A percentile compares a stretch with the other conserved stretches of the same genome.
These are phyloP conservation scores for Candida germanica DNA, from an alignment of 805 yeast species.

Conservation along the genomic window DNA sequence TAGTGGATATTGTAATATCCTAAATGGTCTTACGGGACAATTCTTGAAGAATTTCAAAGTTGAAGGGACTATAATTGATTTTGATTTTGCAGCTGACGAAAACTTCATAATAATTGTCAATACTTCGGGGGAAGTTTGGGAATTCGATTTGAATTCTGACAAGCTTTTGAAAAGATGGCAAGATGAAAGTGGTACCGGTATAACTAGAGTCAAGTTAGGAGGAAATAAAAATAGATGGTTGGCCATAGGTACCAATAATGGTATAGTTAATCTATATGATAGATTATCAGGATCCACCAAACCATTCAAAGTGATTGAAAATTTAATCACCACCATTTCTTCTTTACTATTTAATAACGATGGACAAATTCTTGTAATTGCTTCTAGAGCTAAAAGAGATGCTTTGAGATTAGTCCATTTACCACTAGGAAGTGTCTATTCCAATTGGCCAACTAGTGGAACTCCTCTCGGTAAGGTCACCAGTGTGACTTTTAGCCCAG, in stretches of 20 bases:
- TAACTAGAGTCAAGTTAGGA: conserved; percentile 73
- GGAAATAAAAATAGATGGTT: conserved; percentile 71
- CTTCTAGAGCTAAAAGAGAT: conserved; percentile 82
- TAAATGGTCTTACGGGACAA: conserved; percentile 77
- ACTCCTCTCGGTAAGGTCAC: conserved; percentile 97
- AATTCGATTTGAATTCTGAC: conserved; percentile 48
- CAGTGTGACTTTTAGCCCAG: conserved; percentile 71
- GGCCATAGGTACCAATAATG: conserved; percentile 86
- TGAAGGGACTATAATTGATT: conserved; percentile 83
- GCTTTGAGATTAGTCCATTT: conserved; percentile 83
- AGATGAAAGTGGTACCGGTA: conserved; percentile 82
- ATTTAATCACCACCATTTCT: conserved; percentile 78
- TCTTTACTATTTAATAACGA: conserved; percentile 73
- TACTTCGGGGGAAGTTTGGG: conserved; percentile 86
- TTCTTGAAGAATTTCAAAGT: conserved; percentile 85
- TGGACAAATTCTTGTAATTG: conserved; percentile 84
- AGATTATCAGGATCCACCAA: conserved; percentile 31
- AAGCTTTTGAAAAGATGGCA: conserved; percentile 68
- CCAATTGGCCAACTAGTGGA: conserved; percentile 96
- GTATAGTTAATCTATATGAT: conserved; percentile 87
- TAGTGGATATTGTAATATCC: conserved; percentile 86
- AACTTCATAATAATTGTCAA: conserved; percentile 56
- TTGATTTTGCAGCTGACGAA: conserved; percentile 58
- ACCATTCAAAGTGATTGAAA: conserved; percentile 69
- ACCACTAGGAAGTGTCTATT: conserved; percentile 80